A percentile compares a stretch with the other conserved stretches of the same genome.
Evolutionary conservation across 2,329 filamentous ascomycete genomes (phyloP).

Genomic region (Teratosphaeria zuluensis): DNA sequence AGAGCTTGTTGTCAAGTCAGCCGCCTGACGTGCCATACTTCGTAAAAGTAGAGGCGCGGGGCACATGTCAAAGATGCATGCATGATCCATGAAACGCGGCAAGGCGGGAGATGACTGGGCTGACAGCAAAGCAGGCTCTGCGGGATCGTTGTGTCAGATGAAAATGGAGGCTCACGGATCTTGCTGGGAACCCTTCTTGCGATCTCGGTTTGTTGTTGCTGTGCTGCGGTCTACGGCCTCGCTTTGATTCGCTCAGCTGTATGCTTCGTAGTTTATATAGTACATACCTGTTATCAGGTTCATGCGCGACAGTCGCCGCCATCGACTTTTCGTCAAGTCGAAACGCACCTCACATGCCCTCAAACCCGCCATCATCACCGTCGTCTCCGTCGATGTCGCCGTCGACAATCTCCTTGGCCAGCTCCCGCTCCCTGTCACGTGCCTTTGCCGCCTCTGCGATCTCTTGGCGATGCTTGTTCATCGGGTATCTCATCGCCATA

Average conservation of each 20-base stretch:
- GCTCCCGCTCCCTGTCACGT: slow-evolving; percentile 87
- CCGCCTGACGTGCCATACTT: neutral
- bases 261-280: neutral
- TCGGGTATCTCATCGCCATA: slow-evolving; percentile 98
- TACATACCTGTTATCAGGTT: neutral
- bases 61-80: neutral
- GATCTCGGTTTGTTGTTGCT: neutral
- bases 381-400: slow-evolving; percentile 96
- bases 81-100: neutral
- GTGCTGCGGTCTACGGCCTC: neutral
- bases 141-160: neutral
- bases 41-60: neutral
- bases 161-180: neutral
- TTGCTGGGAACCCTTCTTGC: neutral
- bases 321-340: neutral
- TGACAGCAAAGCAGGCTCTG: neutral
- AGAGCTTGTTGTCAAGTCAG: neutral
- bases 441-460: slow-evolving; percentile 98
- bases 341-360: slow-evolving; percentile 63
- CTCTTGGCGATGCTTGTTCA: slow-evolving; percentile 97
- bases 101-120: neutral
- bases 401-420: slow-evolving; percentile 98
- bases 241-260: neutral
- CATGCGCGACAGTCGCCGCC: neutral
- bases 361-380: slow-evolving; percentile 79